Conservation (phyloP, 1,139 yeast species). For the Yarrowia galli region DNA sequence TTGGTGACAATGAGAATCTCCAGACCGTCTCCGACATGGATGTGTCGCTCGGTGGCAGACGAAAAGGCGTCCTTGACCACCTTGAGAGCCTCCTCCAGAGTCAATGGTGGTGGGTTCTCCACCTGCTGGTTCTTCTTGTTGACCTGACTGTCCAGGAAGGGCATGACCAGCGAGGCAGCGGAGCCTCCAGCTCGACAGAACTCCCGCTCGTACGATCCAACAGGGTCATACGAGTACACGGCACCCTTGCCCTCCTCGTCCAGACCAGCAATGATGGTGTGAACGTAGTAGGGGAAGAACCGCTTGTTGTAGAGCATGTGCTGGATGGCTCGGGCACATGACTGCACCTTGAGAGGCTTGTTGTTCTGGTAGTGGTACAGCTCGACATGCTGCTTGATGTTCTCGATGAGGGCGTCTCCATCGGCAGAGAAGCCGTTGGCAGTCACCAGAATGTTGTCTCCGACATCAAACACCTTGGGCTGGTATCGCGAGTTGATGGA, state of each 20-base stretch:
- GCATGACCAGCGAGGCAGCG: constrained; percentile 95
- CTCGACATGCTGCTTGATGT: constrained; percentile 76
- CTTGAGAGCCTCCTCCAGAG: constrained; percentile 82
- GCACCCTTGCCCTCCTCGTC: constrained; percentile 96
- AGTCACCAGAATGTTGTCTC: constrained; percentile 84
- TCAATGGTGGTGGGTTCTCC: constrained; percentile 50
- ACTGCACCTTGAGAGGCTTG: constrained; percentile 68
- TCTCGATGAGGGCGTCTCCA: constrained; percentile 81
- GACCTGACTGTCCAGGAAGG: constrained; percentile 96
- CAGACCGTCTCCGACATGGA: constrained; percentile 95
- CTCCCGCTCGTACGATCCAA: constrained; percentile 96
- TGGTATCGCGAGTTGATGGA: constrained; percentile 92
- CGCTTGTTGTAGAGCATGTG: constrained; percentile 90
- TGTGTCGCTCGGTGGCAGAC: constrained; percentile 97
- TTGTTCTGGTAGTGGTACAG: constrained; percentile 95
- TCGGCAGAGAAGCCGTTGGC: constrained; percentile 98
- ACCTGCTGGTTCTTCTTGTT: constrained; percentile 84
- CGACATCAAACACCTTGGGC: constrained; percentile 88
- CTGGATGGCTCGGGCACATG: constrained; percentile 92
- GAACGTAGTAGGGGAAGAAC: constrained; percentile 95
- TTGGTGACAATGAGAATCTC: constrained; percentile 90
- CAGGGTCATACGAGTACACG: constrained; percentile 95
- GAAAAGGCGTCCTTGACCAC: constrained; percentile 92
- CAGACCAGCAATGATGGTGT: constrained; percentile 91
- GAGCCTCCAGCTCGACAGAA: constrained; percentile 99